These are phyloP conservation scores for Asterella californica DNA, from an alignment of 225 moss, liverwort and hornwort species.

Conservation along the genomic window DNA sequence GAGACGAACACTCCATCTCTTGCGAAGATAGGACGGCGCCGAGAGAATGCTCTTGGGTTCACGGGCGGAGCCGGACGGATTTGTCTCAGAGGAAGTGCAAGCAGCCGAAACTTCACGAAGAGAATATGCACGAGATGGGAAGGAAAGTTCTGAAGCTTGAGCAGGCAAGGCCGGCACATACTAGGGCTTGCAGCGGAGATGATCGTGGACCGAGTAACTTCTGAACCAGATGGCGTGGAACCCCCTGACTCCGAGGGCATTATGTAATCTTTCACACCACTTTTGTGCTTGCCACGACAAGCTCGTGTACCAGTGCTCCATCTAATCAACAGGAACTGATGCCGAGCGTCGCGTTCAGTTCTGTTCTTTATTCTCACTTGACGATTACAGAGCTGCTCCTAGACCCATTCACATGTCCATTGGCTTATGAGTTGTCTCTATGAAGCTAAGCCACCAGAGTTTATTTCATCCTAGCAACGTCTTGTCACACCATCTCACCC, in stretches of 20 bases:
- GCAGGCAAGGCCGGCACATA: not conserved
- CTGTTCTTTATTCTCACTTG: too few relatives aligned
- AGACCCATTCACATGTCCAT: too few relatives aligned
- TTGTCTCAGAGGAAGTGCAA: not conserved
- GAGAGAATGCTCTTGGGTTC: not conserved
- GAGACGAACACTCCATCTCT: not conserved
- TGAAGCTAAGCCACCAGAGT: too few relatives aligned
- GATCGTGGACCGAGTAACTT: not conserved
- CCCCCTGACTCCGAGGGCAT: conserved; percentile 6
- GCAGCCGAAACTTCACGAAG: not conserved
- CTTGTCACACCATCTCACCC: too few relatives aligned
- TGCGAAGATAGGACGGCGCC: not conserved
- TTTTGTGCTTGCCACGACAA: not conserved
- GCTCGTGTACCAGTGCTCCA: conserved; percentile 8
- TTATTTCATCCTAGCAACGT: too few relatives aligned
- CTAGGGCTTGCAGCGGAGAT: not conserved
- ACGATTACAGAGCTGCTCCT: too few relatives aligned
- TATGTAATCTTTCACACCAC: not conserved
- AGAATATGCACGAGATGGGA: not conserved
- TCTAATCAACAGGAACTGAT: not conserved
- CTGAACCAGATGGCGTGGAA: not conserved
- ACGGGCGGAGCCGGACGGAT: not conserved
- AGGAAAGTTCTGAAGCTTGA: not conserved
- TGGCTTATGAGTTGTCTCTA: too few relatives aligned
- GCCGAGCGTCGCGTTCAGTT: not conserved